Evolutionary conservation across 768 basidiomycete genomes (phyloP).

Genomic region (Boletus sensibilis): DNA sequence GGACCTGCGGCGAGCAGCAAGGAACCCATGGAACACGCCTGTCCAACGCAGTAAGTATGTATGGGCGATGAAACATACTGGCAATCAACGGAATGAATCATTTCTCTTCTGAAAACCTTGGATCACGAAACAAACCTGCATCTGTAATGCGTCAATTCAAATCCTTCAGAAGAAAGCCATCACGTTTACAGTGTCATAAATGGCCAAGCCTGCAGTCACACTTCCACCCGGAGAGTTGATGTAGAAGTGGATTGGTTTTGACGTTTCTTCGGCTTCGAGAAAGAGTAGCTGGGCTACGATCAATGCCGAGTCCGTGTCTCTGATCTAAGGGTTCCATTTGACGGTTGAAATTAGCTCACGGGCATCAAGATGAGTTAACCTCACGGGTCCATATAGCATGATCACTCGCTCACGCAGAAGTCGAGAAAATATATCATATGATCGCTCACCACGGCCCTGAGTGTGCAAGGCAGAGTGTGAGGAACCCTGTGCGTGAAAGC

Average conservation of each 20-base stretch:
- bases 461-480: slow-evolving; percentile 15
- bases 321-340: slow-evolving; percentile 55
- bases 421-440: slow-evolving; percentile 95
- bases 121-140: slow-evolving; percentile 55
- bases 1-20: slow-evolving; percentile 81
- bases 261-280: slow-evolving; percentile 92
- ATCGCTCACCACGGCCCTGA: slow-evolving; percentile 82
- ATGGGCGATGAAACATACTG: slow-evolving; percentile 93
- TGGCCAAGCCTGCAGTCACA: slow-evolving; percentile 93
- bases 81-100: slow-evolving; percentile 27
- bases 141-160: slow-evolving; percentile 42
- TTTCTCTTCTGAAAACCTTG: slow-evolving; percentile 5
- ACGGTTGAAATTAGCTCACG: slow-evolving; percentile 10
- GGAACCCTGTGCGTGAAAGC: slow-evolving; percentile 8
- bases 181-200: slow-evolving; percentile 87
- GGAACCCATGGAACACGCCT: slow-evolving; percentile 96
- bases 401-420: slow-evolving; percentile 91
- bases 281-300: slow-evolving; percentile 92
- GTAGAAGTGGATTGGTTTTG: slow-evolving; percentile 93
- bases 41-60: slow-evolving; percentile 94
- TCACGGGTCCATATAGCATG: slow-evolving; percentile 90
- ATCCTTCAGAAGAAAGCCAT: slow-evolving; percentile 4
- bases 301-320: slow-evolving; percentile 85
- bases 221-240: slow-evolving; percentile 97
- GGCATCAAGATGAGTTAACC: slow-evolving; percentile 29